phyloP scores from a whole-genome alignment of 2,329 filamentous ascomycete genomes.

The Penicillium sp. region DNA sequence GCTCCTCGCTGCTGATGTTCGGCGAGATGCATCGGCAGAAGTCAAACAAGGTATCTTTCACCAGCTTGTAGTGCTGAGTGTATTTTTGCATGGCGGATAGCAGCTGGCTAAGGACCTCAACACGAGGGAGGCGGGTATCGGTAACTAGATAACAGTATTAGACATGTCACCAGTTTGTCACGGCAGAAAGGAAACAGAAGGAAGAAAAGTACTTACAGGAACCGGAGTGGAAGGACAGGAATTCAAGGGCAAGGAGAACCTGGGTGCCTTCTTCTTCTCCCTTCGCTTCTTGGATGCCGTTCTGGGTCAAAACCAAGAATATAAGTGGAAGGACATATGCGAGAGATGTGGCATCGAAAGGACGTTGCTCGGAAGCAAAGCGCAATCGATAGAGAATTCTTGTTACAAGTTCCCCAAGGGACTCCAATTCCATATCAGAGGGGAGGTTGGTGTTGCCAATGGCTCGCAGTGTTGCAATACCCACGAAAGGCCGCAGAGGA shows the following conservation, averaged over 20 bases:
- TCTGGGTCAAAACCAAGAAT: slow-evolving; percentile 72
- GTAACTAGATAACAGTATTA: slow-evolving; percentile 42
- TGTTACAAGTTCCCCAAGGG: slow-evolving; percentile 77
- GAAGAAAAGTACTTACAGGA: slow-evolving; percentile 54
- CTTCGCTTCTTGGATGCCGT: slow-evolving; percentile 65
- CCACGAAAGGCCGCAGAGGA: slow-evolving; percentile 75
- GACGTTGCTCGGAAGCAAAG: slow-evolving; percentile 88
- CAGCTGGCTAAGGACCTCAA: slow-evolving; percentile 68
- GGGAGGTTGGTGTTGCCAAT: slow-evolving; percentile 72
- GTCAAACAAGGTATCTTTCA: slow-evolving; percentile 89
- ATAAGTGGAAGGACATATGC: slow-evolving; percentile 84
- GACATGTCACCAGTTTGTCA: not conserved
- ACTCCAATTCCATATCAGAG: slow-evolving; percentile 70
- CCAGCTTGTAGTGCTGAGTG: slow-evolving; percentile 88
- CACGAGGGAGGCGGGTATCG: slow-evolving; percentile 72
- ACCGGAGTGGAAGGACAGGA: slow-evolving; percentile 83
- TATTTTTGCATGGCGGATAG: slow-evolving; percentile 84
- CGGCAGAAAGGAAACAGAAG: not conserved
- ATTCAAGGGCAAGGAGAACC: slow-evolving; percentile 81
- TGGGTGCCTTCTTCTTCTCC: slow-evolving; percentile 85
- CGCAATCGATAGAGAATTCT: slow-evolving; percentile 86
- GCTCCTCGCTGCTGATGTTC: slow-evolving; percentile 72
- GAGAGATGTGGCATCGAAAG: slow-evolving; percentile 82
- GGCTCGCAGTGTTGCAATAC: slow-evolving; percentile 79
- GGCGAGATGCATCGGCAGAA: slow-evolving; percentile 79